Base-by-base conservation (phyloP, 345 rosid genomes). In the Geranium brycei region DNA sequence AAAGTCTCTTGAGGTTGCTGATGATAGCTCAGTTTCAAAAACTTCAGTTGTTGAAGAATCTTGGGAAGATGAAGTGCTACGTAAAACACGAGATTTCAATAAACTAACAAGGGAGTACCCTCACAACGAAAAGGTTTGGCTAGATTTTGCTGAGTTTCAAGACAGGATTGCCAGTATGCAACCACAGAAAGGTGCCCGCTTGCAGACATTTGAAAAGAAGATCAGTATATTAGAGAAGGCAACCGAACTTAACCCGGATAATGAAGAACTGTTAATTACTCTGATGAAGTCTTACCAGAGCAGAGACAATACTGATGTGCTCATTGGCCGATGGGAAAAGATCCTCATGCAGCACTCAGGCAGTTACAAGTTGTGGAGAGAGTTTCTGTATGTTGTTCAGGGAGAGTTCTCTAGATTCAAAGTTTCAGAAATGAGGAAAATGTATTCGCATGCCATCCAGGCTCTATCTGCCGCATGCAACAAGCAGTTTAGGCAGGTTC, bases 401-500 rank as follows among this genome's bases (percentile, higher is more conserved):
- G 97, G 90, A 73, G 95, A 87, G 63, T 93, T 93, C 72, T 87
- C 99, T 60, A 87, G 90, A 69, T 93, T 93, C 71, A 90, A 90
- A 82, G 97, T 90, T 73, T 83, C 95, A 60, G 87, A 90, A 16
- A 64, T 88, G 84, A 85, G 96, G 76, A 93, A 83, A 75, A 82
- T 88, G 83, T 93, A 90, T 74, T 83, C 89, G 57, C 87, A 93
- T 77, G 91, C 97, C 6, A 76, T 93, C 66, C 90, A 85, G 79
- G 96, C 99, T 69, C 77, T 93, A 68, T 83, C 86, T 72, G 69
- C 88, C 65, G 80, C 91, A 59, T 77, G 84, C 87, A 79, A 72
- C 84, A 83, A 79, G 96, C 97, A 83, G 81, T 79, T 75, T 86
- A 90, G 96, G 95, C 97, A 92, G 99, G 99, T 87, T 84, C 86